These are phyloP conservation scores for Verticillium longisporum DNA, from an alignment of 2,329 filamentous ascomycete genomes.

Conservation along the genomic window DNA sequence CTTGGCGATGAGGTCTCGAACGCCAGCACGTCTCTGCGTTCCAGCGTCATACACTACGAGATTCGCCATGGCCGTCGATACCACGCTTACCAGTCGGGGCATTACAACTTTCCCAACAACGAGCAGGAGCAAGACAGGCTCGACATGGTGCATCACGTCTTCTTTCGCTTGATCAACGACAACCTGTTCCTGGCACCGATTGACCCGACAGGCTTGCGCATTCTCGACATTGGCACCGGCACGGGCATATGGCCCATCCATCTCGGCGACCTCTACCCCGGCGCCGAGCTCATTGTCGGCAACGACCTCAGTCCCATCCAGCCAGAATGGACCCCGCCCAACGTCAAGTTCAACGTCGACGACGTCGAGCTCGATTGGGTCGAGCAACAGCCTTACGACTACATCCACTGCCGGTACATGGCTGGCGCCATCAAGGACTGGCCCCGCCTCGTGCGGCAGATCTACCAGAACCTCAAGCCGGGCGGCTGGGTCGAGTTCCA, in stretches of 20 bases:
- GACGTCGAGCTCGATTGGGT: constrained; percentile 37
- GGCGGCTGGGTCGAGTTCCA: constrained; percentile 6
- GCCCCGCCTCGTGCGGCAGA: constrained; percentile 10
- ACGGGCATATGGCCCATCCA: constrained; percentile 34
- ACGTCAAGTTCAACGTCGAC: constrained; percentile 68
- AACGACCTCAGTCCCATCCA: constrained; percentile 19
- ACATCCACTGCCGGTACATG: constrained; percentile 17
- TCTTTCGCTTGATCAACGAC: constrained; percentile 20
- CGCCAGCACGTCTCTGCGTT: constrained; percentile 5
- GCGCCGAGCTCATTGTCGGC: constrained; percentile 24
- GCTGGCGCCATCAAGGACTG: constrained; percentile 21
- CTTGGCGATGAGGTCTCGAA: constrained; percentile 1
- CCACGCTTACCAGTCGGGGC: constrained; percentile 6
- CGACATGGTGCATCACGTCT: constrained; percentile 30
- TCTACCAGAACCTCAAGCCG: constrained; percentile 4
- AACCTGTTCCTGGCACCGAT: constrained; percentile 3
- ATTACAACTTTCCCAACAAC: constrained; percentile 27
- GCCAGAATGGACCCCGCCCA: constrained; percentile 50
- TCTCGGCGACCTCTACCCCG: constrained; percentile 15
- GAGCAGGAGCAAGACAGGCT: constrained; percentile 29
- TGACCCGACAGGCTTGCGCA: not conserved
- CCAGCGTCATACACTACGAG: constrained; percentile 3
- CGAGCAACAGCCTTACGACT: constrained; percentile 2
- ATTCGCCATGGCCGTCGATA: constrained; percentile 8
- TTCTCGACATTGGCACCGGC: constrained; percentile 18